Evolutionary conservation across 495 filamentous ascomycete genomes (phyloP), one percentile per base, ranked within the genome.

Genomic region (Parachaetomium inaequale): DNA sequence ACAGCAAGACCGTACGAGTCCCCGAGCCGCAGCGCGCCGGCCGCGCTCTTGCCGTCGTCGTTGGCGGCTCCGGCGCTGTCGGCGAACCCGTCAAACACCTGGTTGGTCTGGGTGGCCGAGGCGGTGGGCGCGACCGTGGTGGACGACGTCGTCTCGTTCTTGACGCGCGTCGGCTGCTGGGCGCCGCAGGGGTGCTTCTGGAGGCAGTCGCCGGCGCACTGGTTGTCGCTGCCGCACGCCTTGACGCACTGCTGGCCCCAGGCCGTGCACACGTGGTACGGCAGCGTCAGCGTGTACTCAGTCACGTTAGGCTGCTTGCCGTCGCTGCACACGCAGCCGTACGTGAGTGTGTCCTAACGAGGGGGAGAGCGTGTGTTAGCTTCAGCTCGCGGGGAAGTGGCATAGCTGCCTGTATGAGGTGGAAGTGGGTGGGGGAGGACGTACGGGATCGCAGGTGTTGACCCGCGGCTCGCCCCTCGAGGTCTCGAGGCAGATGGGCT

Each of bases 261-360:
- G 71, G 88, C 81, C 15, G 82, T 84, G 82, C 92, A 96, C 63
- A 87, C 79, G 76, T 85, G 92, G 82, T 88, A 96, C 8, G 92
- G 90, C 31, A 96, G 82, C 6, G 92, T 96, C 69, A 89, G 83
- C 23, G 89, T 89, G 82, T 89, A 96, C 72, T 96, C 81, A 66
- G 88, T 83, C 25, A 89, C 74, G 71, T 96, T 95, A 63, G 92
- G 92, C 40, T 81, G 74, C 63, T 78, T 67, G 66, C 83, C 82
- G 76, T 93, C 88, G 70, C 77, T 81, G 80, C 92, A 96, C 68
- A 91, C 74, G 69, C 92, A 96, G 63, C 74, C 70, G 76, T 88
- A 96, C 43, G 65, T 74, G 32, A 96, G 81, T 4, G 81, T 81
- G 65, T 82, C 72, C 90, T 94, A 61, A 7, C 14, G 28, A 11